These are phyloP conservation scores for Platismatia glauca DNA, from an alignment of 495 filamentous ascomycete species.

Conservation along the genomic window DNA sequence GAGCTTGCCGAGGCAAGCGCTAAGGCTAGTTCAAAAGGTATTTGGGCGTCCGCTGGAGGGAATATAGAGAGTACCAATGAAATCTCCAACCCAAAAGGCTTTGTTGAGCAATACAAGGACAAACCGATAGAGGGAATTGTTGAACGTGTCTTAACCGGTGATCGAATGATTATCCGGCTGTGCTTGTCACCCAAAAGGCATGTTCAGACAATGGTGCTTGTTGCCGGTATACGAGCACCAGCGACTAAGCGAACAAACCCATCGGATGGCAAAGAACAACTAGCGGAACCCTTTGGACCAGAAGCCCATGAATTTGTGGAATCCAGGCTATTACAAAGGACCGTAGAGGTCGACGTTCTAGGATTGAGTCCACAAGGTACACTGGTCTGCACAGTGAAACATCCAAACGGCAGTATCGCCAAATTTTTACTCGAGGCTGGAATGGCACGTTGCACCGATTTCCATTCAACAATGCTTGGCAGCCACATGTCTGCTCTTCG, in stretches of 20 bases:
- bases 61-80: slow-evolving; percentile 72
- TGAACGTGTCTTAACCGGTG: slow-evolving; percentile 83
- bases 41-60: slow-evolving; percentile 56
- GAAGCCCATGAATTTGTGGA: slow-evolving; percentile 84
- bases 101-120: slow-evolving; percentile 70
- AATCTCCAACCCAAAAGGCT: slow-evolving; percentile 56
- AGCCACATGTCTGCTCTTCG: slow-evolving; percentile 74
- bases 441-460: slow-evolving; percentile 84
- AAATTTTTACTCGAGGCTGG: slow-evolving; percentile 80
- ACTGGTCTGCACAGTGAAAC: slow-evolving; percentile 68
- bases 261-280: slow-evolving; percentile 65
- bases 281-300: slow-evolving; percentile 79
- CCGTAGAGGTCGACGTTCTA: slow-evolving; percentile 68
- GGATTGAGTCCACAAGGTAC: slow-evolving; percentile 82
- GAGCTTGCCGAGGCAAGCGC: slow-evolving; percentile 72
- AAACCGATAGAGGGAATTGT: slow-evolving; percentile 69
- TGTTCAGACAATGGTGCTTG: slow-evolving; percentile 70
- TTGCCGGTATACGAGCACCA: slow-evolving; percentile 84
- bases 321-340: slow-evolving; percentile 71
- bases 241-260: slow-evolving; percentile 70
- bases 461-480: slow-evolving; percentile 84
- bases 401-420: slow-evolving; percentile 86
- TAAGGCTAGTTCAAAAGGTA: slow-evolving; percentile 62
- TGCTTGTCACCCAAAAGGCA: slow-evolving; percentile 68
- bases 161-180: slow-evolving; percentile 79